Percentiles rank a stretch among this genome's conserved stretches.
Evolutionary conservation across 108 stramenopile species (phyloP).

Genomic region (Stephanodiscus minutulus): DNA sequence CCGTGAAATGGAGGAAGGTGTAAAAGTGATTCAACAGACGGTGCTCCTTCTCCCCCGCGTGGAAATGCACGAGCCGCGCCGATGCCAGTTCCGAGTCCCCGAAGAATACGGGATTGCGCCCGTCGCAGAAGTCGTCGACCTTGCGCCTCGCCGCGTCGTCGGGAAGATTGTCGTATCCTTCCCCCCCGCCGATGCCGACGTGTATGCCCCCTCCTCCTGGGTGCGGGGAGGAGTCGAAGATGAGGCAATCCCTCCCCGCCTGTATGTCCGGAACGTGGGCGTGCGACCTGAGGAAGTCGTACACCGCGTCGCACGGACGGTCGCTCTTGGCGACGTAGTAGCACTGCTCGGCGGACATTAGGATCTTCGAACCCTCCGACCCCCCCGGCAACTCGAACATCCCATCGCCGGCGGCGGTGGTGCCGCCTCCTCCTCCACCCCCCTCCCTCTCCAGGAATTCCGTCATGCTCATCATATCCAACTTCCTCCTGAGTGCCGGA

Average conservation of each 20-base stretch:
- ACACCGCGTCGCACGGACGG: slow-evolving; percentile 25
- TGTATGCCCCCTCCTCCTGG: slow-evolving; percentile 4
- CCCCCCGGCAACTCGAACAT: slow-evolving; percentile 24
- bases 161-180: slow-evolving; percentile 2
- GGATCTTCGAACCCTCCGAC: slow-evolving; percentile 13
- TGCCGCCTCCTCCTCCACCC: neutral
- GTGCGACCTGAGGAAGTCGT: slow-evolving; percentile 21
- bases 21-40: slow-evolving; percentile 89
- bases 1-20: slow-evolving; percentile 70
- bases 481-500: slow-evolving; percentile 37
- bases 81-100: slow-evolving; percentile 24
- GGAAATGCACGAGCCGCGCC: slow-evolving; percentile 62
- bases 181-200: neutral
- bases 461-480: slow-evolving; percentile 61
- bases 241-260: slow-evolving; percentile 57
- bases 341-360: slow-evolving; percentile 19
- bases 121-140: slow-evolving; percentile 43
- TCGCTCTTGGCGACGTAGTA: slow-evolving; percentile 30
- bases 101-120: slow-evolving; percentile 29
- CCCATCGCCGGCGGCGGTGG: neutral
- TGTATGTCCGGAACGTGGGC: slow-evolving; percentile 40
- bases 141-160: slow-evolving; percentile 8
- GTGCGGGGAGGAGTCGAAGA: slow-evolving; percentile 50
- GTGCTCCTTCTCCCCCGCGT: slow-evolving; percentile 56
- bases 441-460: slow-evolving; percentile 61